These are phyloP conservation scores for Goffeauzyma gilvescens DNA, from an alignment of 768 basidiomycete genomes.

Conservation along the genomic window DNA sequence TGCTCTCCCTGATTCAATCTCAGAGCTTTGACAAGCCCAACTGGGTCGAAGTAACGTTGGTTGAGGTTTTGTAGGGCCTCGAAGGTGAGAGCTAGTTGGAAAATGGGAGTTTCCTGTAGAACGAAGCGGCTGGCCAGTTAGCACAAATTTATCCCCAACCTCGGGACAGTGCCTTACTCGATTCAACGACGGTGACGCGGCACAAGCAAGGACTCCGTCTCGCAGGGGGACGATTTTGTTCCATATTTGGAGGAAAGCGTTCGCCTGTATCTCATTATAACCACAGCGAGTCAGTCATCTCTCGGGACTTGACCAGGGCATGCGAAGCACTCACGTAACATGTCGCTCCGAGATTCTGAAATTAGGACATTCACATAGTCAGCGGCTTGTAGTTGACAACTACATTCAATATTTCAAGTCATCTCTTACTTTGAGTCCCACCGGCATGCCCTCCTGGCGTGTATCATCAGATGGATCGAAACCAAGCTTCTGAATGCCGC, in stretches of 20 bases:
- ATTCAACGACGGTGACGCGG: conserved; percentile 38
- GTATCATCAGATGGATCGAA: neutral
- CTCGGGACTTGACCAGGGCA: neutral
- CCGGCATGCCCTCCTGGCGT: conserved; percentile 8
- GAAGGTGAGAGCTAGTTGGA: conserved; percentile 39
- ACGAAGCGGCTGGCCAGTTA: conserved; percentile 20
- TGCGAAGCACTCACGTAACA: conserved; percentile 42
- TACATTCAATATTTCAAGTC: too few relatives aligned
- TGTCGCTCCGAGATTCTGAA: conserved; percentile 70
- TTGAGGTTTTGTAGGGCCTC: conserved; percentile 62
- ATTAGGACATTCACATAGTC: too few relatives aligned
- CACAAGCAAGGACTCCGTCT: conserved; percentile 60
- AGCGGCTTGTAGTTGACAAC: too few relatives aligned
- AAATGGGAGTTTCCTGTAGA: conserved; percentile 25
- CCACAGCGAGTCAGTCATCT: neutral
- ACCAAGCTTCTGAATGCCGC: conserved; percentile 25
- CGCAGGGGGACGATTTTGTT: conserved; percentile 69
- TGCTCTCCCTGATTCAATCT: conserved; percentile 65
- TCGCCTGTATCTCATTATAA: conserved; percentile 41
- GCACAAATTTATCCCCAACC: conserved; percentile 58
- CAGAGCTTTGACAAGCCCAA: conserved; percentile 65
- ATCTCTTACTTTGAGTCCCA: too few relatives aligned
- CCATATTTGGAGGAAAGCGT: conserved; percentile 92
- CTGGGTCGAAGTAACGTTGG: conserved; percentile 59
- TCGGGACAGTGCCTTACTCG: conserved; percentile 37